Conservation (phyloP, 768 basidiomycete genomes). For the Aureoboletus auriporus region DNA sequence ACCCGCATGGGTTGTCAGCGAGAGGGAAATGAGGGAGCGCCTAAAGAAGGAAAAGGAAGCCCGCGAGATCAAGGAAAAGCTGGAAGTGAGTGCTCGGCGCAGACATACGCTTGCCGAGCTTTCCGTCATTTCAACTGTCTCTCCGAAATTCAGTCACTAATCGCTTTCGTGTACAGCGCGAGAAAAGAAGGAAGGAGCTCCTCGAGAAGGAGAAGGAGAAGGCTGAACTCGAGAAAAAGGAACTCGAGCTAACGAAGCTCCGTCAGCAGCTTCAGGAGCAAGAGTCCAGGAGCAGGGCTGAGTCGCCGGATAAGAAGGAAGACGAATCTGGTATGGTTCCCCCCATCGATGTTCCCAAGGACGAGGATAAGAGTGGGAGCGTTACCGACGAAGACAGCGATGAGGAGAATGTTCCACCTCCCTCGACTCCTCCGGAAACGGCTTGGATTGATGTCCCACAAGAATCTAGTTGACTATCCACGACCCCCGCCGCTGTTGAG, state of each 20-base stretch:
- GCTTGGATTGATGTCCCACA: constrained; percentile 26
- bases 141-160: constrained; percentile 2
- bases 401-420: constrained; percentile 36
- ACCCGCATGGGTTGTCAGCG: constrained; percentile 66
- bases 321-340: constrained; percentile 21
- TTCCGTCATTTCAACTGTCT: constrained; percentile 10
- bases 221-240: constrained; percentile 63
- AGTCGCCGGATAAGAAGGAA: constrained; percentile 43
- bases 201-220: constrained; percentile 52
- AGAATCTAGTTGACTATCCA: constrained; percentile 31
- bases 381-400: constrained; percentile 40
- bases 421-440: constrained; percentile 26
- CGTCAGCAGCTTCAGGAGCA: constrained; percentile 50
- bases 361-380: constrained; percentile 31
- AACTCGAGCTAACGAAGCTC: constrained; percentile 52
- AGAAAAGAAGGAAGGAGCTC: constrained; percentile 42
- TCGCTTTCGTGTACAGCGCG: constrained; percentile 30
- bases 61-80: constrained; percentile 61
- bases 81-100: constrained; percentile 48
- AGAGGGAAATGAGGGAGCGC: constrained; percentile 72
- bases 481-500: constrained; percentile 15
- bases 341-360: constrained; percentile 12
- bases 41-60: constrained; percentile 72
- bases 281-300: constrained; percentile 46
- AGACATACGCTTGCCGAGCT: constrained; percentile 14